Base-by-base conservation (phyloP, 495 filamentous ascomycete genomes). In the Xylaria venustula region DNA sequence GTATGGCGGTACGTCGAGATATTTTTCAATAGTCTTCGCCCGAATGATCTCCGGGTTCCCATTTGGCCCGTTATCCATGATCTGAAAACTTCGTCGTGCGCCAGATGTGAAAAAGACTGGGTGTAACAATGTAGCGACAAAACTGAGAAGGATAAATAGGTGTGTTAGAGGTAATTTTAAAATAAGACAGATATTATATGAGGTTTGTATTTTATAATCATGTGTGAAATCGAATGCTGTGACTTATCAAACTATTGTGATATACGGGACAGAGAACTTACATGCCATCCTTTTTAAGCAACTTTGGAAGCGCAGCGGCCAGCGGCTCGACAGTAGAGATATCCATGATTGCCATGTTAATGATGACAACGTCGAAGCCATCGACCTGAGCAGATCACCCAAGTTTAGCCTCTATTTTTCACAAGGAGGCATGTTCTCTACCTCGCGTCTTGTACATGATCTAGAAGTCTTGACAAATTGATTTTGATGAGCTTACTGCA, bases 321-420 rank as follows among this genome's bases (percentile, higher is more conserved):
- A 79, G 63, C 20, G 70, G 66, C 11, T 69, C 67, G 14, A 79
- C 58, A 0, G 62, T 67, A n/a, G 71, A 58, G 11, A 80, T 52
- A 49, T 80, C 77, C 77, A 79, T 80, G 17, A 78, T 61, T 15
- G 77, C 77, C 75, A 79, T 79, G 61, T 78, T 80, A 50, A 75
- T 70, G 52, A 72, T 41, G 8, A 77, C 46, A 7, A 75, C 54
- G 17, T 71, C 72, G 54, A 76, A 77, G 2, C 64, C 65, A 50
- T 62, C 60, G 30, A 45, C 32, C 60, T 56, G 14, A 2, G 19
- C 19, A n/a, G 1, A 11, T 25, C 17, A 36, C 37, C 17, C 1
- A 9, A 25, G 30, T 34, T 19, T 4, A 48, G 19, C 45, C 30
- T 17, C 46, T 52, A n/a, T n/a, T 34, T 28, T 23, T 15, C 26